phyloP scores from a whole-genome alignment of 495 filamentous ascomycete species.

The Barbatosphaeria neglecta region DNA sequence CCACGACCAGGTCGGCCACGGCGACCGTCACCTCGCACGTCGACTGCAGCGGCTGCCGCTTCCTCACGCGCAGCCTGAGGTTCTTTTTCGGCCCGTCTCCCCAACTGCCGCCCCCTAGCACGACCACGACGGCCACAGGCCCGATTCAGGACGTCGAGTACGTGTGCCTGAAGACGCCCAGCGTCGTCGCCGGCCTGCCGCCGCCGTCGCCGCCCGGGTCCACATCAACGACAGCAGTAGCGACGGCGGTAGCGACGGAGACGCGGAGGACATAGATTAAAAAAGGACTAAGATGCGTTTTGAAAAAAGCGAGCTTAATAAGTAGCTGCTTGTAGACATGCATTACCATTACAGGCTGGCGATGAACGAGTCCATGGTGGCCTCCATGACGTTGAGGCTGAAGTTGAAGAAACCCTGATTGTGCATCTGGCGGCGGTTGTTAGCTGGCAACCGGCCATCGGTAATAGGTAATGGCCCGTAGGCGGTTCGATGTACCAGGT shows the following conservation, averaged over 20 bases:
- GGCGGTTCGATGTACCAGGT: constrained; percentile 7
- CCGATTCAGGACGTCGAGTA: neutral
- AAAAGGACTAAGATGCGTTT: too few relatives aligned
- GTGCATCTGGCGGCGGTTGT: constrained; percentile 1
- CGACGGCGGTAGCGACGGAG: too few relatives aligned
- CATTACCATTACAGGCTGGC: neutral
- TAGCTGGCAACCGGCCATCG: neutral
- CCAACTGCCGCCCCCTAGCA: neutral
- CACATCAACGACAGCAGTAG: neutral
- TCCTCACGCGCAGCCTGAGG: neutral
- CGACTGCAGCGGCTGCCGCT: constrained; percentile 4
- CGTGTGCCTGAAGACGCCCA: neutral
- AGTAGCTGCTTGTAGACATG: neutral
- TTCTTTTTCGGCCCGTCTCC: neutral
- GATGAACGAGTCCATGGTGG: constrained; percentile 14
- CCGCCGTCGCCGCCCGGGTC: neutral
- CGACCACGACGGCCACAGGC: constrained; percentile 2
- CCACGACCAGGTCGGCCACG: neutral
- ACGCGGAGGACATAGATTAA: too few relatives aligned
- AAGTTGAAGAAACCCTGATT: constrained; percentile 16
- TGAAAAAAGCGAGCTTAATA: too few relatives aligned
- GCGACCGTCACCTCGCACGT: constrained; percentile 1
- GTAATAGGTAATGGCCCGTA: neutral
- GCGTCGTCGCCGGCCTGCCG: neutral
- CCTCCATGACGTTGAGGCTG: constrained; percentile 12